Base-by-base conservation (phyloP, 371 early-diverging fungal genomes). In the Rhizomucor pusillus region DNA sequence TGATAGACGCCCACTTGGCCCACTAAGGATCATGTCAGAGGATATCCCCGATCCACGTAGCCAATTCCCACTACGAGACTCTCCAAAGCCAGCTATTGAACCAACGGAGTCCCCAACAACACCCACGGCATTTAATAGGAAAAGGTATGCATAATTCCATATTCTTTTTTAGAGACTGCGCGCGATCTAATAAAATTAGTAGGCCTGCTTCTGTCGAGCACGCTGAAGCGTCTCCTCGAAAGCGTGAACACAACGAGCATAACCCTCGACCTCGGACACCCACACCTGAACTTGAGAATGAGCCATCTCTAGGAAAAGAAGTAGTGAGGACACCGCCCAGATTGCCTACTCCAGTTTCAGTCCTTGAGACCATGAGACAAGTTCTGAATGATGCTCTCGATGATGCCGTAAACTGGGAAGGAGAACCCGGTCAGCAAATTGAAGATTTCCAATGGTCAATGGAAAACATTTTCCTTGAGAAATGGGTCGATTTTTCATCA, bases 401-500 rank as follows among this genome's bases (percentile, higher is more conserved):
- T 22, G 59, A 59, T 33, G 22, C 47, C 6, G 45, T 19, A 13
- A 16, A 13, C 39, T n/a, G 25, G 10, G 45, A 29, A 14, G 12
- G 12, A 9, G 6, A 11, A 18, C 5, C 34, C 25, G 19, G 39
- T 19, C 23, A 37, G 7, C 6, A 24, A 3, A 40, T 47, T 10
- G n/a, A 37, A n/a, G 44, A 50, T 46, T 33, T 57, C 4, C 22
- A 10, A 4, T 65, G 65, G 65, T 36, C 55, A 19, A 29, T 44
- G 0, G n/a, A 44, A 1, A 54, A 45, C 39, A 54, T 89, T 43
- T 90, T 90, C 63, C 73, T 92, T 50, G 74, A 79, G 49, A 89
- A 88, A 75, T 90, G 91, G 90, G 79, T 91, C 49, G 90, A 90
- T 58, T 83, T 88, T 54, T 79, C 84, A 14, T 72, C 77, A 52